Percentiles rank a stretch among this genome's conserved stretches.
phyloP scores from a whole-genome alignment of 148 eudicot species.

The Cornus florida region DNA sequence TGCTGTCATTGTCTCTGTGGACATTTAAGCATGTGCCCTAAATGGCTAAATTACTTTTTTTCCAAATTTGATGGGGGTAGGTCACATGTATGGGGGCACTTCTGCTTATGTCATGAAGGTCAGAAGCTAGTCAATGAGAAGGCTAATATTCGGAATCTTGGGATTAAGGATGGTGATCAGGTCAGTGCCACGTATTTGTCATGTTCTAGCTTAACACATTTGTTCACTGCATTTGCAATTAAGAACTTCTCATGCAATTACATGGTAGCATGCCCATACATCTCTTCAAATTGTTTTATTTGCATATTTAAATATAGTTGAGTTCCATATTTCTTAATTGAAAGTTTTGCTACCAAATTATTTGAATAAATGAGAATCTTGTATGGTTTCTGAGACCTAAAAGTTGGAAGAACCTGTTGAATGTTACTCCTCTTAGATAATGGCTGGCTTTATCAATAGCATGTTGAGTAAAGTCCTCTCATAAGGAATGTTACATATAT shows the following conservation, averaged over 20 bases:
- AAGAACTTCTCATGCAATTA: background rate
- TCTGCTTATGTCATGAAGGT: conserved; percentile 40
- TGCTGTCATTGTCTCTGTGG: background rate
- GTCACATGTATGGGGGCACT: conserved; percentile 53
- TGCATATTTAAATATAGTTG: background rate
- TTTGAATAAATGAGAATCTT: background rate
- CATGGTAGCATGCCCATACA: background rate
- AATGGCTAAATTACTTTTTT: background rate
- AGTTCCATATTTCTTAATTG: background rate
- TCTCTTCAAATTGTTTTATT: background rate
- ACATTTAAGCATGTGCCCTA: background rate
- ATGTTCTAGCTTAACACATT: background rate
- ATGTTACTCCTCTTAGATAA: no score
- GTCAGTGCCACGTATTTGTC: conserved; percentile 11
- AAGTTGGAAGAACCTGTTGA: no score
- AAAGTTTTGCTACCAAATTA: background rate
- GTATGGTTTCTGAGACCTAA: background rate
- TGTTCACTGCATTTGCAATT: background rate
- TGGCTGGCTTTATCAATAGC: background rate
- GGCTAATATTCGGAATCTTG: conserved; percentile 23
- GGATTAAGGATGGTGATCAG: conserved; percentile 51
- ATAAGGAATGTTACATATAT: background rate
- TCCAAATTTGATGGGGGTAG: conserved; percentile 12
- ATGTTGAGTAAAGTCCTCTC: background rate
- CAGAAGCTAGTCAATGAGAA: conserved; percentile 37